A percentile compares a stretch with the other conserved stretches of the same genome.
These are phyloP conservation scores for Candida tropicalis DNA, from an alignment of 1,139 yeast genomes.

Conservation along the genomic window DNA sequence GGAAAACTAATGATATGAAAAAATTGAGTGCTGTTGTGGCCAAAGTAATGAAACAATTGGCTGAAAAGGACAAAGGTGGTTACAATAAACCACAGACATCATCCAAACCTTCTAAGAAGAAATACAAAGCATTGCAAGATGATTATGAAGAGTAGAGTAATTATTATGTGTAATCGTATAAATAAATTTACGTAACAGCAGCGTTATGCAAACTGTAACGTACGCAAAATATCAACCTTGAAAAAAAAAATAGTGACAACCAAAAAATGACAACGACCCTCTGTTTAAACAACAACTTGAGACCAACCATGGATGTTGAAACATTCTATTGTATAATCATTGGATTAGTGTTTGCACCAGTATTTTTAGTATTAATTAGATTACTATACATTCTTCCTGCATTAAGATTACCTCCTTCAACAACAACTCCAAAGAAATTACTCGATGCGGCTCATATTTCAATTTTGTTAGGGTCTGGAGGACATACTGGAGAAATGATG, in stretches of 20 bases:
- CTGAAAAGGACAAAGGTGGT: constrained; percentile 37
- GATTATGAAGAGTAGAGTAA: constrained; percentile 8
- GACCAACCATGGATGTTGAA: constrained; percentile 7
- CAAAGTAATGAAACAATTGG: constrained; percentile 59
- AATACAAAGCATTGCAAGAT: constrained; percentile 7
- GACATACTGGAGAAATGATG: constrained; percentile 96
- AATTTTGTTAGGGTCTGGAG: constrained; percentile 79
- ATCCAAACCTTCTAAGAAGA: neutral
- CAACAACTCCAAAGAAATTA: constrained; percentile 5
- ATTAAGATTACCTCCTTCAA: constrained; percentile 13
- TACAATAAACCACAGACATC: constrained; percentile 3
- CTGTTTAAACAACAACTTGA: too few relatives aligned
- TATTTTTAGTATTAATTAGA: constrained; percentile 7
- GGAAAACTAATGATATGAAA: constrained; percentile 46
- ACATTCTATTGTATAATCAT: constrained; percentile 7
- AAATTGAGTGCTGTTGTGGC: constrained; percentile 57
- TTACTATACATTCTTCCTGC: constrained; percentile 32
- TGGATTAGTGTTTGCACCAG: constrained; percentile 1
- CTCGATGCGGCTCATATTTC: constrained; percentile 37
- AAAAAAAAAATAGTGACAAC: neutral
- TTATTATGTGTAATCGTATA: neutral
- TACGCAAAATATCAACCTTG: too few relatives aligned
- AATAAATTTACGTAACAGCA: too few relatives aligned
- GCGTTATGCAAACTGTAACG: too few relatives aligned
- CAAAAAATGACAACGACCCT: constrained; percentile 5